Conservation (phyloP, 1,284 basidiomycete genomes). For the Malassezia sympodialis region DNA sequence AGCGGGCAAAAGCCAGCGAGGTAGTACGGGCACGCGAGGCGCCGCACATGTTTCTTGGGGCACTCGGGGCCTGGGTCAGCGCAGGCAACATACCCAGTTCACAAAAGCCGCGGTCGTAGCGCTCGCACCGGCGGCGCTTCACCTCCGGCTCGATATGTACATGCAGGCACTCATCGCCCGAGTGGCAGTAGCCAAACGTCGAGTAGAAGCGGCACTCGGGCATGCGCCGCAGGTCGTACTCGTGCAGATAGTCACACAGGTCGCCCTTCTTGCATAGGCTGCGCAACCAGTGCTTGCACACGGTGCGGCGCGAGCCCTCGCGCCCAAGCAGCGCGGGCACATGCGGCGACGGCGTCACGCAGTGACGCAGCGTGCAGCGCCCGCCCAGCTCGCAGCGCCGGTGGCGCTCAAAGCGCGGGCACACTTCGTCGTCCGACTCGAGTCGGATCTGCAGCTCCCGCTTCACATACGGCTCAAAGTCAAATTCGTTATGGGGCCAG, state of each 20-base stretch:
- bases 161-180: conserved; percentile 95
- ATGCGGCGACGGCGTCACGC: conserved; percentile 22
- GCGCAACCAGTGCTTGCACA: conserved; percentile 99
- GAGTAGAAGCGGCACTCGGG: conserved; percentile 99
- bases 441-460: conserved; percentile 73
- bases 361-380: conserved; percentile 29
- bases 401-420: conserved; percentile 24
- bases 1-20: conserved; percentile 90
- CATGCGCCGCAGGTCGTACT: conserved; percentile 95
- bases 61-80: conserved; percentile 61
- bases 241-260: conserved; percentile 95
- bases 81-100: conserved; percentile 24
- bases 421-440: conserved; percentile 60
- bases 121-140: conserved; percentile 70
- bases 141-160: conserved; percentile 89
- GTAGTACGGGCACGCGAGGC: conserved; percentile 81
- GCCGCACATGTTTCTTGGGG: conserved; percentile 80
- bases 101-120: conserved; percentile 92
- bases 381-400: conserved; percentile 23
- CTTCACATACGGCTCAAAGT: conserved; percentile 74
- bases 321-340: conserved; percentile 19
- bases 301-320: conserved; percentile 53
- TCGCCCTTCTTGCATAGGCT: conserved; percentile 98
- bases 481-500: conserved; percentile 65
- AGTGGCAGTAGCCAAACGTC: conserved; percentile 94